These are phyloP conservation scores for Ogataea angusta DNA, from an alignment of 805 yeast genomes.

Conservation along the genomic window DNA sequence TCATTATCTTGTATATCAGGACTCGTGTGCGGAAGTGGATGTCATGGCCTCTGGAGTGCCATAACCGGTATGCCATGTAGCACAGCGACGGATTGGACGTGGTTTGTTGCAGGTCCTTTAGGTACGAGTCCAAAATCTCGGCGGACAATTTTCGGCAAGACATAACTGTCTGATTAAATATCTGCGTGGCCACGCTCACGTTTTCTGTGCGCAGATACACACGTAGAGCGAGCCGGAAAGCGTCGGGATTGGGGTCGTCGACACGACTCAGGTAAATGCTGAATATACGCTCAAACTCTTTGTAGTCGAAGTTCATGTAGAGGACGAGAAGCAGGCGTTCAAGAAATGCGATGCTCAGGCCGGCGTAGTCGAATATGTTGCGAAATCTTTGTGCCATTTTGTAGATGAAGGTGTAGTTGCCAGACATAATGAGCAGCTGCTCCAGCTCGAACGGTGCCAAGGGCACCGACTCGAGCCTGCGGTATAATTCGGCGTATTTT, in stretches of 20 bases:
- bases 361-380: constrained; percentile 15
- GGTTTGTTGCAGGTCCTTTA: constrained; percentile 18
- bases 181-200: constrained; percentile 26
- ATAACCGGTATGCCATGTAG: constrained; percentile 25
- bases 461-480: background rate
- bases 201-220: constrained; percentile 27
- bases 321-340: constrained; percentile 20
- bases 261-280: constrained; percentile 14
- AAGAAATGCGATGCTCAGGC: constrained; percentile 14
- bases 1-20: constrained; percentile 19
- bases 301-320: constrained; percentile 20
- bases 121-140: constrained; percentile 19
- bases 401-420: constrained; percentile 20
- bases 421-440: constrained; percentile 16
- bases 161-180: constrained; percentile 30
- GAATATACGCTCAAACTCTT: constrained; percentile 24
- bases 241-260: constrained; percentile 14
- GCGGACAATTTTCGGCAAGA: constrained; percentile 16
- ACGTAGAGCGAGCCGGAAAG: constrained; percentile 23
- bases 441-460: constrained; percentile 25
- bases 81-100: constrained; percentile 24
- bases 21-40: constrained; percentile 24
- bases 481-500: constrained; percentile 3
- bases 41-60: constrained; percentile 22
- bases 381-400: constrained; percentile 18